Evolutionary conservation across 1,284 basidiomycete genomes (phyloP), one percentile per base, ranked within the genome.

Genomic region (Puccinia polysora): DNA sequence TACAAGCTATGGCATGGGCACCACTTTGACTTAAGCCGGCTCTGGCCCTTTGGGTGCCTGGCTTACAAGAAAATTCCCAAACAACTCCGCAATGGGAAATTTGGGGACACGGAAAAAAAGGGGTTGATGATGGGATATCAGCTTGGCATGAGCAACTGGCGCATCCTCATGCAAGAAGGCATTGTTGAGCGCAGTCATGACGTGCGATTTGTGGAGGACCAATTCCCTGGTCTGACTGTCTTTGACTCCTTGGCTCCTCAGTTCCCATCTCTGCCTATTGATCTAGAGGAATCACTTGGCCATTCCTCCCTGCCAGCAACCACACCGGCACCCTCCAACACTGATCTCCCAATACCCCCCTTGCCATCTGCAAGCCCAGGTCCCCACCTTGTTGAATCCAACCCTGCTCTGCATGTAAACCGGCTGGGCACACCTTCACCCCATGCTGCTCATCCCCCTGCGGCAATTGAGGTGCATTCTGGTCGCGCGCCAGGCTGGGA

Each of bases 221-320:
- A 49, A 15, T 64, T 64, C 30, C 62, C 62, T 15, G 62, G 62
- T 28, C 15, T 64, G 23, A 23, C 58, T 28, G 14, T 60, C 28
- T 60, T 60, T 28, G n/a, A n/a, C n/a, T n/a, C n/a, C n/a, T n/a
- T n/a, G n/a, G n/a, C n/a, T 32, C 53, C 14, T 25, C 52, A 53
- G n/a, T 25, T 53, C 8, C 8, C 40, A 43, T 8, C 8, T 8
- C 8, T 8, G 18, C 40, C 40, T 43, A 43, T 43, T 8, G 40
- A 43, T 8, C 8, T 18, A 18, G 40, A 43, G 8, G 52, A 53
- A n/a, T 14, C 25, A 2, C 30, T 25, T 3, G 14, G 30, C 5
- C 20, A 56, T 34, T 30, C n/a, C 28, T n/a, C n/a, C n/a, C n/a
- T n/a, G n/a, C n/a, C n/a, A n/a, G n/a, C n/a, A n/a, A n/a, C n/a